These are phyloP conservation scores for Austroboletus eburneus DNA, from an alignment of 768 basidiomycete genomes.

Conservation along the genomic window DNA sequence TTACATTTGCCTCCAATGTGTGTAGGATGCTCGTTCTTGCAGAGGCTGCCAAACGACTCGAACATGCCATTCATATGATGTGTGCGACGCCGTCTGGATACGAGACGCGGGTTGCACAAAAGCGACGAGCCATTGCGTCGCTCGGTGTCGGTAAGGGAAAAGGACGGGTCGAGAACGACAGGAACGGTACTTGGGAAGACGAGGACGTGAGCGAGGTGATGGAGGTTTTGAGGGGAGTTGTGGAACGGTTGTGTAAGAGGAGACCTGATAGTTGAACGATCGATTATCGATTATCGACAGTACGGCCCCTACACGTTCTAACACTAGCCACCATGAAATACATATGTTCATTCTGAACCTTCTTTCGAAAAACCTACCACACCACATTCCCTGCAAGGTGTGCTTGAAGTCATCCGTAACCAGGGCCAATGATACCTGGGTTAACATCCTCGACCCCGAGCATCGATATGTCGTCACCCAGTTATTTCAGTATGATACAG, in stretches of 20 bases:
- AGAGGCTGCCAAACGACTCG: slow-evolving; percentile 42
- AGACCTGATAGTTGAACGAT: not conserved
- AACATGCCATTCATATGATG: slow-evolving; percentile 45
- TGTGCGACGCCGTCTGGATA: slow-evolving; percentile 53
- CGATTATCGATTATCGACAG: no score
- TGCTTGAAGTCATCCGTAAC: no score
- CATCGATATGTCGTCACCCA: no score
- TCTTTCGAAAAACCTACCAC: no score
- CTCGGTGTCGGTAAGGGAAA: slow-evolving; percentile 13
- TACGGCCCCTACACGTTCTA: no score
- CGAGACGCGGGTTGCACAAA: slow-evolving; percentile 29
- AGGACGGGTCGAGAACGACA: not conserved
- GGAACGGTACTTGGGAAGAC: not conserved
- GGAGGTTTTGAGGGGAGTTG: slow-evolving; percentile 2
- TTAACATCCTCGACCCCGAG: no score
- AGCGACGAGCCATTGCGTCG: slow-evolving; percentile 33
- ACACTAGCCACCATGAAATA: no score
- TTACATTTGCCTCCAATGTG: not conserved
- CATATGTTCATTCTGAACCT: no score
- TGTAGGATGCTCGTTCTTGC: slow-evolving; percentile 41
- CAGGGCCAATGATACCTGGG: no score
- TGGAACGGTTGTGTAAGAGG: slow-evolving; percentile 8
- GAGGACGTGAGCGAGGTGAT: slow-evolving; percentile 13
- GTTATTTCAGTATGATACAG: no score
- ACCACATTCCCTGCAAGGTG: no score